A percentile compares a stretch with the other conserved stretches of the same genome.
phyloP scores from a whole-genome alignment of 1,284 basidiomycete genomes.

The Cryptococcus sp. region DNA sequence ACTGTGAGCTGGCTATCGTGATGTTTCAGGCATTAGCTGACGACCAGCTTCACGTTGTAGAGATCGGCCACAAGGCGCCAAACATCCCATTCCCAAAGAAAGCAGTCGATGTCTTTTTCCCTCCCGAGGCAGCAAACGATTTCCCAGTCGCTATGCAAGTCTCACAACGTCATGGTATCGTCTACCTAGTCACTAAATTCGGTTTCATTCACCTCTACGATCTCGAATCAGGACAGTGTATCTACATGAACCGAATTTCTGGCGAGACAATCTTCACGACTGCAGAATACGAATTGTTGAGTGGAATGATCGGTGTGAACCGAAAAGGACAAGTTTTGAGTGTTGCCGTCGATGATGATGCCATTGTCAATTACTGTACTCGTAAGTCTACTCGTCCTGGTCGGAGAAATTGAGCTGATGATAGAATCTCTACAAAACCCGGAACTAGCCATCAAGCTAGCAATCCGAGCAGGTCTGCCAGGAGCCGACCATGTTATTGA shows the following conservation, averaged over 20 bases:
- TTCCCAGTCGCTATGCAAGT: conserved; percentile 99
- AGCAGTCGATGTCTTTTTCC: conserved; percentile 99
- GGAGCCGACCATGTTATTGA: conserved; percentile 97
- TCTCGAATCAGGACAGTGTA: conserved; percentile 94
- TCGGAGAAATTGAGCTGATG: conserved; percentile 9
- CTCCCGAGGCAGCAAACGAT: conserved; percentile 94
- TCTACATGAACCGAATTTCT: conserved; percentile 99
- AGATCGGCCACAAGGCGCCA: conserved; percentile 94
- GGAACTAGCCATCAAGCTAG: conserved; percentile 96
- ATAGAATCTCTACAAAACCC: conserved; percentile 86
- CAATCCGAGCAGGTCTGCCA: conserved; percentile 93
- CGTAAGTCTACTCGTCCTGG: conserved; percentile 29
- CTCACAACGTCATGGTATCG: conserved; percentile 92
- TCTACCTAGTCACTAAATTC: conserved; percentile 98
- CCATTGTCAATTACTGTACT: conserved; percentile 92
- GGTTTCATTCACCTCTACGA: conserved; percentile 99
- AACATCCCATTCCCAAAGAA: conserved; percentile 97
- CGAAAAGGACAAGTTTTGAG: conserved; percentile 98
- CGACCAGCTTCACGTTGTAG: conserved; percentile 87
- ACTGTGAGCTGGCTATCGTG: conserved; percentile 71
- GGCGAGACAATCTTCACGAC: conserved; percentile 99
- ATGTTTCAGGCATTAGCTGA: conserved; percentile 5
- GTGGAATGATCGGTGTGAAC: conserved; percentile 99
- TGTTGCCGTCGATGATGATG: conserved; percentile 94
- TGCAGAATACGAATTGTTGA: conserved; percentile 86